Evolutionary conservation across 2,329 filamentous ascomycete genomes (phyloP), one percentile per base, ranked within the genome.

Genomic region (Colletotrichum sp.): DNA sequence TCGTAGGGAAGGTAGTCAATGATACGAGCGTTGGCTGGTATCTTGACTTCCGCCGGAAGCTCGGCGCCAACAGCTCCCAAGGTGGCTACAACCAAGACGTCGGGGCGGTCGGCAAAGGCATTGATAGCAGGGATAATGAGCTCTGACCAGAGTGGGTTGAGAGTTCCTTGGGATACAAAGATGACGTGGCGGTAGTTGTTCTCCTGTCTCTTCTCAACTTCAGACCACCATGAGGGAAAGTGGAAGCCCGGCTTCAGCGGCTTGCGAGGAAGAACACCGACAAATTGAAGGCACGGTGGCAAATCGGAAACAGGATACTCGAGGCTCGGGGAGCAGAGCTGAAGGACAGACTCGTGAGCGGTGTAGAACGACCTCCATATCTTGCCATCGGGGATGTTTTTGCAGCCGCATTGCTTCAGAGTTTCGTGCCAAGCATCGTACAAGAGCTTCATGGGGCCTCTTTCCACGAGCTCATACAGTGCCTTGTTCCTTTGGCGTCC

Each of bases 1-100:
- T 90, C 87, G 78, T 89, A 90, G 3, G 88, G 84, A 6, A 90
- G 78, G 78, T 88, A 90, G 78, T 90, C 88, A 28, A 86, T 80
- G 5, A 89, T 83, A 15, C 85, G 83, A 2, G 84, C 82, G 78
- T 90, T 90, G 1, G 77, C 36, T 0, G 88, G 87, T 8, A 75
- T 28, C 24, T 6, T 15, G 66, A 57, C 28, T 1, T 34, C 66
- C 10, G 18, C 1, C 3, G 75, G 71, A 10, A 10, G 80, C 18
- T 34, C 71, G 16, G 79, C 81, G 3, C 78, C 80, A 16, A 71
- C 80, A 21, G 68, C 24, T 3, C 84, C 84, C 1, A 85, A 79
- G 12, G 83, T 80, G 2, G 77, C 84, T 8, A 86, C 79, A 18
- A 85, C 80, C 2, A 85, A 69, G 3, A 84, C 26, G 21, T 90